Base-by-base conservation (phyloP, 2,329 filamentous ascomycete genomes). In the Colletotrichum shisoi region DNA sequence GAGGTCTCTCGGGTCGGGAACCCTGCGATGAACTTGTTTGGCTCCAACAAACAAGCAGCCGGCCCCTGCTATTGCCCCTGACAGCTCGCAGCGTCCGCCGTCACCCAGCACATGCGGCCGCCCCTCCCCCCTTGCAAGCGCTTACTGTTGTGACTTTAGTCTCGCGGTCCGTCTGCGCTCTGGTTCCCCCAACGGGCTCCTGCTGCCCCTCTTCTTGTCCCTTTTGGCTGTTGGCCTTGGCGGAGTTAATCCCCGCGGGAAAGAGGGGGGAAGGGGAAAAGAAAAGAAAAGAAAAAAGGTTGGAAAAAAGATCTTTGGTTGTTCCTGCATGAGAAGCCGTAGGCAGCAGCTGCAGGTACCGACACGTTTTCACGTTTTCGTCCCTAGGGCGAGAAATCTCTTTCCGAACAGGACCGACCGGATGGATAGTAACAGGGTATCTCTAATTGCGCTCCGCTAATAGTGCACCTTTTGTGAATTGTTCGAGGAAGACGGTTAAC, bases 31-130 rank as follows among this genome's bases (percentile, higher is more conserved):
- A 42, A 21, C 31, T 27, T 42, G 62, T 31, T 40, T 64, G 48
- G 31, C 51, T 66, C 57, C 63, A 62, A 66, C 63, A 62, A 57
- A 66, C 58, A 63, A 58, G 60, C 63, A 40, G 59, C 53, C 34
- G 31, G 53, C 48, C 63, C 60, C 40, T 63, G 63, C 9, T 39
- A 19, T 52, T 7, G 51, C 46, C 46, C 52, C 63, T 57, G 57
- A 65, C 40, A 61, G 39, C 37, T 37, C 45, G 54, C 63, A 62
- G 37, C 27, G 49, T 9, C 37, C 46, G 15, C 56, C 45, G 39
- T 45, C 42, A 24, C 15, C 62, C 54, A 52, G 15, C 17, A 8
- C 9, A 45, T 45, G n/a, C 7, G 17, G 24, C 27, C 17, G 37
- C 7, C 61, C 21, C 17, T 45, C 7, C 61, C 17, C 53, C 7